Conservation (phyloP, 768 basidiomycete species). For the Kwoniella dendrophila region DNA sequence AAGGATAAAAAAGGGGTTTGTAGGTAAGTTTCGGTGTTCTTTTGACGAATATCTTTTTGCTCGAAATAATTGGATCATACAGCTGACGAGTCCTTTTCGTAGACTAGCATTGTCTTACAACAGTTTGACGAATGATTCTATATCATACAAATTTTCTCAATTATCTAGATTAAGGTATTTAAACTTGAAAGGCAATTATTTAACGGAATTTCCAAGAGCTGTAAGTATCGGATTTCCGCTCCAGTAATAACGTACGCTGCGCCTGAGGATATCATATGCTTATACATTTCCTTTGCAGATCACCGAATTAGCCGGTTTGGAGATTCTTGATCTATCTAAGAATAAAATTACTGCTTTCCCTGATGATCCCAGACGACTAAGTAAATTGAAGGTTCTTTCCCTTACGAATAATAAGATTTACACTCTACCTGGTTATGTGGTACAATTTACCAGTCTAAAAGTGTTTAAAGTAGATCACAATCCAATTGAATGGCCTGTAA, state of each 20-base stretch:
- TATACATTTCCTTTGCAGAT: constrained; percentile 61
- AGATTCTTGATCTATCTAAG: constrained; percentile 90
- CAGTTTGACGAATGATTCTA: constrained; percentile 66
- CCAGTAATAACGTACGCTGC: not conserved
- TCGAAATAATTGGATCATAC: not conserved
- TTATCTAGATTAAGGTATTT: constrained; percentile 53
- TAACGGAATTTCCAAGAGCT: constrained; percentile 80
- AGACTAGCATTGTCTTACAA: constrained; percentile 89
- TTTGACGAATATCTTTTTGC: not conserved
- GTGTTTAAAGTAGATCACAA: constrained; percentile 87
- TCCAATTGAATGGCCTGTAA: constrained; percentile 84
- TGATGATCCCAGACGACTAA: constrained; percentile 72
- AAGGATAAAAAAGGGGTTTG: constrained; percentile 57
- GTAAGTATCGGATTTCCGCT: constrained; percentile 61
- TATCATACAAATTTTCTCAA: constrained; percentile 46
- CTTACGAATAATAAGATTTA: constrained; percentile 82
- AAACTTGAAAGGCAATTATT: constrained; percentile 64
- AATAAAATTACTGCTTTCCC: constrained; percentile 86
- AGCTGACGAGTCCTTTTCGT: not conserved
- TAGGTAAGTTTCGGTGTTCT: constrained; percentile 38
- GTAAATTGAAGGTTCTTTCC: constrained; percentile 81
- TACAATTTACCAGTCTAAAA: constrained; percentile 70
- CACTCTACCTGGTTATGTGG: constrained; percentile 75
- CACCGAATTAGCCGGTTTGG: constrained; percentile 78
- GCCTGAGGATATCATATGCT: too few species aligned